Base-by-base conservation (phyloP, 1,284 basidiomycete genomes). In the Rugosomyces carneus region DNA sequence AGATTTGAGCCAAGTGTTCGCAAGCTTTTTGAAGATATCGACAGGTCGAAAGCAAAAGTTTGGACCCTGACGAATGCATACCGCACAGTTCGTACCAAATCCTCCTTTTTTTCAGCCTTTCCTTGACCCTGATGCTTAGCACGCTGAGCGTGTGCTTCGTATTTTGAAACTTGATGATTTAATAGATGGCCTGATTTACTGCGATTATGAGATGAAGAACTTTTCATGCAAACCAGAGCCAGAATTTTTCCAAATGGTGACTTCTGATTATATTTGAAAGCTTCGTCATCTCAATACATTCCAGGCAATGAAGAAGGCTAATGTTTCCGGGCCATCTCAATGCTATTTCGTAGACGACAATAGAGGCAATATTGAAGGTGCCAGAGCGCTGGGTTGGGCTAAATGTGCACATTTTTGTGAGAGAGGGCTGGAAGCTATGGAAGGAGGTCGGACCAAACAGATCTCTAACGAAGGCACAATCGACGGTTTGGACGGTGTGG, bases 11-110 rank as follows among this genome's bases (percentile, higher is more conserved):
- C 80, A 6, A 59, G 60, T 9, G 62, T 89, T 20, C 78, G 81
- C 20, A 75, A 80, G 54, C 70, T 94, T 8, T 74, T 94, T 31
- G 62, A 82, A 57, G 87, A 91, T 57, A 78, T 94, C 35, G 89
- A 94, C 58, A 76, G 83, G 35, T 75, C 73, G 16, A 91, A 88
- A 60, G 77, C 73, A 7, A 77, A 81, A n/a, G 83, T 90, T 3
- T 90, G 87, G 87, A 86, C 76, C 6, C 66, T 92, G 27, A 92
- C 89, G 2, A 92, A 90, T 58, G 88, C 88, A 5, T 89, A 89
- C 59, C 70, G 72, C 44, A 70, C 76, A n/a, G 88, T 89, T 57
- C 43, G 78, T 61, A 11, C 21, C 24, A 5, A 10, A 42, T 46
- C 27, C 16, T 35, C 34, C n/a, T 20, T 4, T 13, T 27, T 35